Conservation (phyloP, 768 basidiomycete genomes). For the Suillus occidentalis region DNA sequence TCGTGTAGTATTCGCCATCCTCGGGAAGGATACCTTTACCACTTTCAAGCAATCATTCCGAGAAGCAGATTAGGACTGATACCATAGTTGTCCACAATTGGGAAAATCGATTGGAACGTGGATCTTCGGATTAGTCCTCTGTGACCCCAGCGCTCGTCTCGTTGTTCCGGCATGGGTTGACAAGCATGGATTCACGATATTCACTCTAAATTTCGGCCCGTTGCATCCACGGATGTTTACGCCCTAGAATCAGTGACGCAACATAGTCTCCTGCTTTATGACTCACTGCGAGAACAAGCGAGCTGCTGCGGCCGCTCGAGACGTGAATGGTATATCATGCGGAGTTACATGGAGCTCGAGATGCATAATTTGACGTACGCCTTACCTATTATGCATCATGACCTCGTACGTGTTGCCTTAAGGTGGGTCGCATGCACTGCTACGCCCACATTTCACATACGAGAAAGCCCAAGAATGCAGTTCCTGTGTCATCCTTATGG, state of each 20-base stretch:
- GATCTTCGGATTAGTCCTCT: background rate
- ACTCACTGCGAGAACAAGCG: background rate
- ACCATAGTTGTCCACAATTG: background rate
- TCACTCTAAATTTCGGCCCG: background rate
- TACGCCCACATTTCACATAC: background rate
- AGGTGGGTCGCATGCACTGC: background rate
- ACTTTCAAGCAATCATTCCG: conserved; percentile 40
- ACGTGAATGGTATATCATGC: background rate
- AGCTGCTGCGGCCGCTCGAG: background rate
- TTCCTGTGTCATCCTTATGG: background rate
- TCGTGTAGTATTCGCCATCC: conserved; percentile 65
- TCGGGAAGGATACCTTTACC: conserved; percentile 49
- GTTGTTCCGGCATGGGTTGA: background rate
- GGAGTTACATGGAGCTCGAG: background rate
- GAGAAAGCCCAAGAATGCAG: background rate
- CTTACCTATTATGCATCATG: background rate
- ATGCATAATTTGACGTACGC: conserved; percentile 1
- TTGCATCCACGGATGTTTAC: background rate
- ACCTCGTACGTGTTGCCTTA: background rate
- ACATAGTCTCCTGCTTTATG: background rate
- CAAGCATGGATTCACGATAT: background rate
- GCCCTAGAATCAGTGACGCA: background rate
- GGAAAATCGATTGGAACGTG: background rate
- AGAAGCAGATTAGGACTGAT: conserved; percentile 13
- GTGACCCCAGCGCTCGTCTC: background rate